Base-by-base conservation (phyloP, 2,329 filamentous ascomycete genomes). In the Alternaria alternata region DNA sequence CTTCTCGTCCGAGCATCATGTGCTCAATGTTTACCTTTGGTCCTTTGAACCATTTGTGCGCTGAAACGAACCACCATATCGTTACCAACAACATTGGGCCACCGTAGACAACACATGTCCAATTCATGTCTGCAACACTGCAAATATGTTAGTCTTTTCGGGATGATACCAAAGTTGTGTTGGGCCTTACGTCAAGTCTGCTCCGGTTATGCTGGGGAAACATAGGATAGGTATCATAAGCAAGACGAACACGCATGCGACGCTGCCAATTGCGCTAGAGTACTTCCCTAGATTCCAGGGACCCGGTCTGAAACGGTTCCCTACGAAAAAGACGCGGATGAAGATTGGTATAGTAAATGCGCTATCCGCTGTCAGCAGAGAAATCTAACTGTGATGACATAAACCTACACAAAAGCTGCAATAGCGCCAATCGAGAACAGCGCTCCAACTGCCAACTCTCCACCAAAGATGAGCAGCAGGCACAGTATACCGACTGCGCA, bases 401-500 rank as follows among this genome's bases (percentile, higher is more conserved):
- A 36, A 14, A 75, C 74, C 67, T 55, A 75, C 74, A 90, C 83
- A 67, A 90, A 91, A 12, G 89, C 86, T 0, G 86, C 88, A 62
- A 90, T 89, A 38, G 88, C 89, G 8, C 88, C 89, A 59, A 91
- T 90, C 44, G 84, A 87, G 80, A 91, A 92, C 30, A 92, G 82
- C 2, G 89, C 89, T 6, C 88, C 88, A 61, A 91, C 86, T 2
- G 88, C 87, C 5, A 87, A 75, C 5, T 81, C 76, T 18, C 89
- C 89, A 1, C 84, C 88, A 62, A 92, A 89, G 47, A 91, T 86
- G 3, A 92, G 83, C 0, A 91, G 80, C 28, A 88, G 82, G 61
- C 88, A 81, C 2, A 88, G 57, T 34, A 87, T 85, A 1, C 88
- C 89, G 28, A 91, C 81, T 3, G 77, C 65, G 41, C 82, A 82